Conservation (phyloP, 768 basidiomycete species). For the Mycena maculata region DNA sequence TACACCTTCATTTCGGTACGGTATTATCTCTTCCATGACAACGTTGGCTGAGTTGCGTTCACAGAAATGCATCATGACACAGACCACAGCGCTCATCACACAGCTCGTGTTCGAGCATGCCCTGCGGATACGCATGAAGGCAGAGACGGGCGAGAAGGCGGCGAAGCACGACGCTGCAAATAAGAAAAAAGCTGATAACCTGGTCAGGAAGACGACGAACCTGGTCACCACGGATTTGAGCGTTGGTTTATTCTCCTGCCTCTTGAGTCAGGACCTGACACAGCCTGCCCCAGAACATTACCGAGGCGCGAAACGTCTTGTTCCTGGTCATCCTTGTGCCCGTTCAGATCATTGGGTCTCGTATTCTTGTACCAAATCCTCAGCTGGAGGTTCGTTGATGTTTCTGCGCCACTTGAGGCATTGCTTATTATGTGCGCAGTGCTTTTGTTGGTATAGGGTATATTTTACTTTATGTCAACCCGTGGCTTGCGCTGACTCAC, state of each 20-base stretch:
- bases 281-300: background rate
- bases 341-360: slow-evolving; percentile 51
- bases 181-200: slow-evolving; percentile 48
- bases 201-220: slow-evolving; percentile 82
- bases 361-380: slow-evolving; percentile 59
- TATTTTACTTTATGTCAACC: too few relatives aligned
- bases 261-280: too few relatives aligned
- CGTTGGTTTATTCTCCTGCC: too few relatives aligned
- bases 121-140: slow-evolving; percentile 74
- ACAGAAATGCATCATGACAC: slow-evolving; percentile 61
- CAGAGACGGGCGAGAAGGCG: slow-evolving; percentile 41
- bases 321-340: slow-evolving; percentile 42
- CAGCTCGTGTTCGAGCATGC: slow-evolving; percentile 58
- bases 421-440: background rate
- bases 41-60: slow-evolving; percentile 49
- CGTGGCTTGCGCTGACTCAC: too few relatives aligned
- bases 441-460: slow-evolving; percentile 2
- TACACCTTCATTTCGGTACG: slow-evolving; percentile 67
- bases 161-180: too few relatives aligned
- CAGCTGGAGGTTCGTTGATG: slow-evolving; percentile 56
- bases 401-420: background rate
- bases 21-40: slow-evolving; percentile 18
- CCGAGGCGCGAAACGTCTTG: slow-evolving; percentile 9
- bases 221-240: slow-evolving; percentile 70
- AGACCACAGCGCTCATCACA: slow-evolving; percentile 57